Evolutionary conservation across 2,329 filamentous ascomycete species (phyloP).

Genomic region (Fusarium xyrophilum): DNA sequence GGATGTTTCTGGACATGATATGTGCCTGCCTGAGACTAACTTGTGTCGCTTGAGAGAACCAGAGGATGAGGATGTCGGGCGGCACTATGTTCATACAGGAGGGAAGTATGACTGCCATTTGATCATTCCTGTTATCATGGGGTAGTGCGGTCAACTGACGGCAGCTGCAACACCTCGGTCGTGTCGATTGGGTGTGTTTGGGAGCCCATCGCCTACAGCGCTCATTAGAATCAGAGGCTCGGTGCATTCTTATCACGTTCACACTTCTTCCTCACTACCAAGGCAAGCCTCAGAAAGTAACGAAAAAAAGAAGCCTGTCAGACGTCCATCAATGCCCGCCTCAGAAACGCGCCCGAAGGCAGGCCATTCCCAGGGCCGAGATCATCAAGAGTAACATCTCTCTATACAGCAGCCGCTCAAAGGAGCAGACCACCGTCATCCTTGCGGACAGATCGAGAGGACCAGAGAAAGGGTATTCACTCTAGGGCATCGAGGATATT

Average conservation of each 20-base stretch:
- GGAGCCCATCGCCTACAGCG: too few relatives aligned
- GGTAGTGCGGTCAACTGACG: neutral
- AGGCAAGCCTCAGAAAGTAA: conserved; percentile 57
- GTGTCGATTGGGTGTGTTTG: too few relatives aligned
- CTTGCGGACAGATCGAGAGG: conserved; percentile 50
- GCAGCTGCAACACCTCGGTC: too few relatives aligned
- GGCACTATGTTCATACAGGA: neutral
- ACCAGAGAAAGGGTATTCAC: conserved; percentile 38
- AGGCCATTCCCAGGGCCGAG: conserved; percentile 77
- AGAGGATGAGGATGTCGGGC: neutral
- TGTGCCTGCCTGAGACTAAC: neutral
- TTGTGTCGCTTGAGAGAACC: neutral
- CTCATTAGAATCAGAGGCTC: too few relatives aligned
- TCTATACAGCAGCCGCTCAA: conserved; percentile 69
- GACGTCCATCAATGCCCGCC: conserved; percentile 89
- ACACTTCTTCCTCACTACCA: conserved; percentile 59
- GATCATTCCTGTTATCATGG: neutral
- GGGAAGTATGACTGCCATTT: neutral
- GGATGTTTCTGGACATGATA: neutral
- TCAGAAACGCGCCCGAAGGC: conserved; percentile 78
- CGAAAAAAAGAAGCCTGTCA: conserved; percentile 75
- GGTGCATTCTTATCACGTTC: rapidly evolving
- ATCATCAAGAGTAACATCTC: conserved; percentile 82
- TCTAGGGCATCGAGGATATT: conserved; percentile 75
- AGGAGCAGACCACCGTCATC: conserved; percentile 56